Conservation (phyloP, 2,329 filamentous ascomycete species). For the Sclerotinia sclerotiorum region DNA sequence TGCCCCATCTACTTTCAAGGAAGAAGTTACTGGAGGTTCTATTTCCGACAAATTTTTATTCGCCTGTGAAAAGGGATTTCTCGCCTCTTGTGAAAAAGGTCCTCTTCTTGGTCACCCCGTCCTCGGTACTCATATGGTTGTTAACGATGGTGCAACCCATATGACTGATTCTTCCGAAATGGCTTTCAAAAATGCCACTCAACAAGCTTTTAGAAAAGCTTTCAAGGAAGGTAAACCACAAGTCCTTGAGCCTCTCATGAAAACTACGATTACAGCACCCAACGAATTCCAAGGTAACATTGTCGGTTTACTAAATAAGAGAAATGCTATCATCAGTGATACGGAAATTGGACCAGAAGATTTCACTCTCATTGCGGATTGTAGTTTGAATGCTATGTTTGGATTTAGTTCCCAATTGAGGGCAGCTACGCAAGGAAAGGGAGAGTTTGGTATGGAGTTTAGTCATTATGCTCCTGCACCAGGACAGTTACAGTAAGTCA, state of each 20-base stretch:
- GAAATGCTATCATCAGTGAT: conserved; percentile 90
- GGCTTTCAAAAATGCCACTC: conserved; percentile 90
- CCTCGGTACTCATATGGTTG: conserved; percentile 83
- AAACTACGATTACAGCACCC: conserved; percentile 92
- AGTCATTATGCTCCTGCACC: conserved; percentile 90
- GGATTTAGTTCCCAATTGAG: conserved; percentile 90
- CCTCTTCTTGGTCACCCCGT: conserved; percentile 92
- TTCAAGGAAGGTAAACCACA: conserved; percentile 79
- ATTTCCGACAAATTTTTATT: conserved; percentile 96
- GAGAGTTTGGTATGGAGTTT: conserved; percentile 98
- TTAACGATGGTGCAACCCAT: conserved; percentile 96
- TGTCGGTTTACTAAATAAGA: conserved; percentile 93
- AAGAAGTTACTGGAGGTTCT: conserved; percentile 81
- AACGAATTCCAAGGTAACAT: conserved; percentile 98
- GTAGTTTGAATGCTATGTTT: conserved; percentile 95
- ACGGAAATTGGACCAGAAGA: conserved; percentile 93
- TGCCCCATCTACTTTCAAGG: conserved; percentile 78
- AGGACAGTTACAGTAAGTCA: conserved; percentile 79
- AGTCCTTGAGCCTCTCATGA: conserved; percentile 95
- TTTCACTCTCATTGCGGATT: conserved; percentile 89
- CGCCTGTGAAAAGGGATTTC: conserved; percentile 94
- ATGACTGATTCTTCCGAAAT: conserved; percentile 97
- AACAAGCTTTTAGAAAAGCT: conserved; percentile 94
- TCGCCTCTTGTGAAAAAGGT: conserved; percentile 76
- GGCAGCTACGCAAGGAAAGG: conserved; percentile 95